Evolutionary conservation across 2,329 filamentous ascomycete genomes (phyloP).

Genomic region (Colletotrichum lentis): DNA sequence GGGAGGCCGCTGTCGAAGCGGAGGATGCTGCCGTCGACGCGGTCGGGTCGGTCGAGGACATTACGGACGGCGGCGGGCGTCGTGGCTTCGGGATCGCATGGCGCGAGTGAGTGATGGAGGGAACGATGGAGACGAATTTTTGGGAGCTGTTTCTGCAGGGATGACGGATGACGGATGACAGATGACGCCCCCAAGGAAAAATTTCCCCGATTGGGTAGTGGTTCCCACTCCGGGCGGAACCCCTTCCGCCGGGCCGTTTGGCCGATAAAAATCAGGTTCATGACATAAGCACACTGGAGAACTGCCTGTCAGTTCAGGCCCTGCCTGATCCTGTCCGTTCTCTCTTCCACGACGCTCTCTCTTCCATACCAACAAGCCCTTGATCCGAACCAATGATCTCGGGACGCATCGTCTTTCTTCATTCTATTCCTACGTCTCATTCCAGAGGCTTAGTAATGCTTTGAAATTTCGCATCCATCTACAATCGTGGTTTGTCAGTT

Average conservation of each 20-base stretch:
- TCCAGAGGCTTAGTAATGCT: too few relatives aligned
- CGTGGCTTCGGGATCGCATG: constrained; percentile 24
- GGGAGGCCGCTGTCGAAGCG: not conserved
- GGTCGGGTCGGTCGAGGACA: constrained; percentile 19
- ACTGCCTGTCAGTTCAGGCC: too few relatives aligned
- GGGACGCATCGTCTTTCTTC: too few relatives aligned
- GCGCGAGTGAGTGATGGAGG: not conserved
- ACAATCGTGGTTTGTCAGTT: too few relatives aligned
- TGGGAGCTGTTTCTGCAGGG: constrained; percentile 5
- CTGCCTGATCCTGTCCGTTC: too few relatives aligned
- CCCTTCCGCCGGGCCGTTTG: not conserved
- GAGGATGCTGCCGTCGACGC: not conserved
- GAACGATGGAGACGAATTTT: constrained; percentile 12
- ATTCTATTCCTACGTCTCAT: too few relatives aligned
- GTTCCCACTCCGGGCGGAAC: not conserved
- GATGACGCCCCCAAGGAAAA: not conserved
- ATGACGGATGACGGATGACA: not conserved
- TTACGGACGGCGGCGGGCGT: constrained; percentile 20
- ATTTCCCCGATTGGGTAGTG: not conserved
- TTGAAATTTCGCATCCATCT: too few relatives aligned
- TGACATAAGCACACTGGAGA: too few relatives aligned
- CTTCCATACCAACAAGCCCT: too few relatives aligned
- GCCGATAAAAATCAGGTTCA: too few relatives aligned
- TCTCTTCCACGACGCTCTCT: too few relatives aligned
- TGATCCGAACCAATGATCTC: too few relatives aligned